A percentile compares a stretch with the other conserved stretches of the same genome.
Conservation (phyloP, 257 asterid genomes). For the Forsythia viridissima region DNA sequence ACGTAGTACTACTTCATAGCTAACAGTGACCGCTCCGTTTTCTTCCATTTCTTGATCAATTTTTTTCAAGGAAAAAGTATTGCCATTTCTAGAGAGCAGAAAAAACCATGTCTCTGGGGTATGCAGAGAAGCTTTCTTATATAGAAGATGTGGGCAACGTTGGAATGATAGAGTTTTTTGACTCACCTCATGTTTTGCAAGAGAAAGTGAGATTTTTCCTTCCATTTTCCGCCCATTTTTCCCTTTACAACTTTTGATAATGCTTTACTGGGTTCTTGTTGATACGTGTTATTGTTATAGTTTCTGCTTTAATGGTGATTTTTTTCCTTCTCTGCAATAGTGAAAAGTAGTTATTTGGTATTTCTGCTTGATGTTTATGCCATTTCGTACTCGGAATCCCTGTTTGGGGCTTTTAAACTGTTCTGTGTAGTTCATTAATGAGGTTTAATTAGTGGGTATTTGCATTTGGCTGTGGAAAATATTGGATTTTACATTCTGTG, state of each 20-base stretch:
- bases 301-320: constrained; percentile 29
- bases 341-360: constrained; percentile 21
- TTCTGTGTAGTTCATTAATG: constrained; percentile 22
- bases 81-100: not conserved
- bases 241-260: constrained; percentile 1
- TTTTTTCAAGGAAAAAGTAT: not conserved
- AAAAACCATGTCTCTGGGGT: constrained; percentile 79
- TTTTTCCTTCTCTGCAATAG: constrained; percentile 20
- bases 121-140: constrained; percentile 86
- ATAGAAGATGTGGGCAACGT: constrained; percentile 97
- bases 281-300: not conserved
- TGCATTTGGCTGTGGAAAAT: constrained; percentile 21
- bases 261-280: constrained; percentile 5
- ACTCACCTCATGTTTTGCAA: constrained; percentile 70
- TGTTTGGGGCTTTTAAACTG: constrained; percentile 20
- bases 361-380: constrained; percentile 17
- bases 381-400: constrained; percentile 3
- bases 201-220: constrained; percentile 51
- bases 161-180: constrained; percentile 85
- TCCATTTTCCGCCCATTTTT: not conserved
- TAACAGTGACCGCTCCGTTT: not conserved
- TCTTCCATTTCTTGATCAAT: constrained; percentile 17
- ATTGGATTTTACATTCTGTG: not conserved
- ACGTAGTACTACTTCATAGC: not conserved
- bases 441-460: constrained; percentile 45